phyloP scores from a whole-genome alignment of 805 yeast species.

The Metschnikowia arizonensis region DNA sequence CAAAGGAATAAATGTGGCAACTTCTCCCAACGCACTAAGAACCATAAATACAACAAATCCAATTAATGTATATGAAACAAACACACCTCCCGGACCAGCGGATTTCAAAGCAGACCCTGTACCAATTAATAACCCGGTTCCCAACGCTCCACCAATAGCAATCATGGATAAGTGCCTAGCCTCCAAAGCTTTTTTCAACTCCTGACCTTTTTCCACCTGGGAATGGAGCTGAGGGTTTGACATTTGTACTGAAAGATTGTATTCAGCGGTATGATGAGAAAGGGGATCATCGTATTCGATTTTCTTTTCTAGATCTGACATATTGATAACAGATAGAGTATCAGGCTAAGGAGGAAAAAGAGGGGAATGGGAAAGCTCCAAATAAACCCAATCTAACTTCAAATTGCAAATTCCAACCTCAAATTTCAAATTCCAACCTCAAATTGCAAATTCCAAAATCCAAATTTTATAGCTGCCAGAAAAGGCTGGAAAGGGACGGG shows the following conservation, averaged over 20 bases:
- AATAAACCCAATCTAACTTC: no score
- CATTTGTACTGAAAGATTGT: constrained; percentile 42
- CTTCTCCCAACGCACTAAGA: constrained; percentile 56
- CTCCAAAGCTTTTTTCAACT: constrained; percentile 33
- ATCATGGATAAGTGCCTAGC: constrained; percentile 66
- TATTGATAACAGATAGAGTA: no score
- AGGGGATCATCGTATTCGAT: constrained; percentile 30
- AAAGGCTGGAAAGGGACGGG: no score
- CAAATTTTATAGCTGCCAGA: no score
- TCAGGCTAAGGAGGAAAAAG: no score
- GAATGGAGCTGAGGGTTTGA: constrained; percentile 38
- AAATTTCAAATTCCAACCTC: no score
- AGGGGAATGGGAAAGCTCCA: no score
- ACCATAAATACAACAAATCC: constrained; percentile 64
- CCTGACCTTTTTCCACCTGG: constrained; percentile 40
- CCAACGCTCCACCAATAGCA: constrained; percentile 80
- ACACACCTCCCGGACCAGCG: constrained; percentile 66
- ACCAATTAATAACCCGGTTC: constrained; percentile 76
- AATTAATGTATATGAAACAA: constrained; percentile 63
- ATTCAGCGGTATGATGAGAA: constrained; percentile 45
- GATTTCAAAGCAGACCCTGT: constrained; percentile 65
- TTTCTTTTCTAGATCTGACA: constrained; percentile 19
- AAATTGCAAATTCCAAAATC: no score
- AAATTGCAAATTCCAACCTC: no score
- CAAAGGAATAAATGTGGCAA: constrained; percentile 63